These are phyloP conservation scores for Cercophora scortea DNA, from an alignment of 495 filamentous ascomycete species.

Conservation along the genomic window DNA sequence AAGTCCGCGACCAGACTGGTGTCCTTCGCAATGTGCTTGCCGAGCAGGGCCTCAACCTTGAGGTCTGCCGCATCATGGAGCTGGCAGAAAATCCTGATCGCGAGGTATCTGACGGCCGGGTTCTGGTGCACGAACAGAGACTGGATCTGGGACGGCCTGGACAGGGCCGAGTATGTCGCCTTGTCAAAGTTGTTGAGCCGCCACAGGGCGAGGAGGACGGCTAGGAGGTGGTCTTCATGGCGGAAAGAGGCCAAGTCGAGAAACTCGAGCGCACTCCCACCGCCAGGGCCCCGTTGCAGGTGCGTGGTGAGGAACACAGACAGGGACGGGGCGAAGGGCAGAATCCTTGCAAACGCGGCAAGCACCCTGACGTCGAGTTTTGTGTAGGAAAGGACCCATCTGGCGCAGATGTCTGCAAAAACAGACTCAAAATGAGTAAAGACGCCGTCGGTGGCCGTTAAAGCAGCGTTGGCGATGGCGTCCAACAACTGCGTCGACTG, in stretches of 20 bases:
- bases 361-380: conserved; percentile 46
- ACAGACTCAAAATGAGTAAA: conserved; percentile 62
- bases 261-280: neutral
- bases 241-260: conserved; percentile 14
- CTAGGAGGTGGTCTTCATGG: conserved; percentile 24
- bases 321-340: conserved; percentile 72
- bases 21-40: conserved; percentile 51
- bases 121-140: conserved; percentile 55
- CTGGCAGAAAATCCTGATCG: conserved; percentile 68
- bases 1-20: conserved; percentile 54
- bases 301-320: conserved; percentile 39
- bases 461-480: conserved; percentile 56
- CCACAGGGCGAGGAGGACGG: conserved; percentile 60
- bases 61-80: conserved; percentile 75
- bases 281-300: conserved; percentile 10
- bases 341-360: conserved; percentile 66
- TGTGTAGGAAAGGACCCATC: conserved; percentile 51
- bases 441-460: conserved; percentile 57
- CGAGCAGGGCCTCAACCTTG: conserved; percentile 62
- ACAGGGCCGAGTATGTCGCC: conserved; percentile 50
- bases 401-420: conserved; percentile 71
- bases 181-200: conserved; percentile 70
- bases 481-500: conserved; percentile 60
- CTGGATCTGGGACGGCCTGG: conserved; percentile 60
- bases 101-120: conserved; percentile 63